A percentile compares a stretch with the other conserved stretches of the same genome.
phyloP scores from a whole-genome alignment of 1,284 basidiomycete genomes.

The Apiotrichum sp. region DNA sequence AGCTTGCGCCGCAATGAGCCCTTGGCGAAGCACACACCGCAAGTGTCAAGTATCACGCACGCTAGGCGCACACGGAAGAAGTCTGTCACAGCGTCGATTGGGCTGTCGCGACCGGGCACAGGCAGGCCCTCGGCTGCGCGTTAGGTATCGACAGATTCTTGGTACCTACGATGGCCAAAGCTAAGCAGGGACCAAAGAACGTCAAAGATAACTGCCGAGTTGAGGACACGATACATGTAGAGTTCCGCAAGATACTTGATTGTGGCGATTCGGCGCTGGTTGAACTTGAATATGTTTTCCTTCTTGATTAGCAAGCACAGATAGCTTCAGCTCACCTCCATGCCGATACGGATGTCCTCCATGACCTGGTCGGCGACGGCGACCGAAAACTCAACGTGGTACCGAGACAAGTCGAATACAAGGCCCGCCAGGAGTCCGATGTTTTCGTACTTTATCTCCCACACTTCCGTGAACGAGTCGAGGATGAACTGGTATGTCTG shows the following conservation, averaged over 20 bases:
- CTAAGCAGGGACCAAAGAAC: conserved; percentile 91
- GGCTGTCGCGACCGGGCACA: conserved; percentile 66
- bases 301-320: conserved; percentile 12
- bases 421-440: conserved; percentile 89
- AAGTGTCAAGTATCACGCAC: conserved; percentile 87
- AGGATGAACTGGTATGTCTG: conserved; percentile 48
- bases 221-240: conserved; percentile 92
- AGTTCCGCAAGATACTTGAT: conserved; percentile 93
- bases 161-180: conserved; percentile 81
- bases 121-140: conserved; percentile 71
- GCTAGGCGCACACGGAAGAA: conserved; percentile 90
- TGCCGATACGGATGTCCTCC: conserved; percentile 81
- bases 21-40: conserved; percentile 95
- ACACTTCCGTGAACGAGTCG: conserved; percentile 88
- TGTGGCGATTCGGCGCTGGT: conserved; percentile 84
- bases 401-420: conserved; percentile 85
- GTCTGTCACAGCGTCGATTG: conserved; percentile 87
- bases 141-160: background rate
- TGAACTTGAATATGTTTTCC: conserved; percentile 89
- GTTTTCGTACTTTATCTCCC: conserved; percentile 91
- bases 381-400: conserved; percentile 81
- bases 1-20: conserved; percentile 85
- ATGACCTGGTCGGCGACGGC: conserved; percentile 88
- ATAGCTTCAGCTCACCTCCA: conserved; percentile 55
- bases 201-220: conserved; percentile 84